These are phyloP conservation scores for Naumovozyma baii DNA, from an alignment of 805 yeast species.

Conservation along the genomic window DNA sequence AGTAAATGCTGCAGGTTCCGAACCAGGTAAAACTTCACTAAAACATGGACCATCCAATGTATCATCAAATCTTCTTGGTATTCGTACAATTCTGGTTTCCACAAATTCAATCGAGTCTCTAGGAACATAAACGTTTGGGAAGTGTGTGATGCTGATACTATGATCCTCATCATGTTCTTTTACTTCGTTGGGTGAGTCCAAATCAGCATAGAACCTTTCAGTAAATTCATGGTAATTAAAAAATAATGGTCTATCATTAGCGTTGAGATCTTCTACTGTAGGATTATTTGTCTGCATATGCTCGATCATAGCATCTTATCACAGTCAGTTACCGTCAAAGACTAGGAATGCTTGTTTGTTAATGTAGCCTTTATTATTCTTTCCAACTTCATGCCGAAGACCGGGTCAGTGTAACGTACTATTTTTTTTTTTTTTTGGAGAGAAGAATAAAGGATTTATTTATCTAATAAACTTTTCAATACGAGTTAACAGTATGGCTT, in stretches of 20 bases:
- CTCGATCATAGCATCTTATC: no score
- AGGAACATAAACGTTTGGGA: constrained; percentile 47
- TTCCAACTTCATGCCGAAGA: no score
- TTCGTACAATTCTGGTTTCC: constrained; percentile 50
- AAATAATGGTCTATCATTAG: constrained; percentile 28
- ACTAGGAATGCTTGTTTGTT: no score
- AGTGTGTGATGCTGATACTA: constrained; percentile 50
- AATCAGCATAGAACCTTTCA: constrained; percentile 27
- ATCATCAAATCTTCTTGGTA: constrained; percentile 44
- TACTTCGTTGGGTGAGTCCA: constrained; percentile 6
- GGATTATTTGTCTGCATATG: no score
- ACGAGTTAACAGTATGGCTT: no score
- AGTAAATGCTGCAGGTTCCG: constrained; percentile 51
- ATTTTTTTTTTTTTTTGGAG: no score
- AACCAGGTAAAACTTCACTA: constrained; percentile 46
- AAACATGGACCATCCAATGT: constrained; percentile 43
- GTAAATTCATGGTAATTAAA: constrained; percentile 64
- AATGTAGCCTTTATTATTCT: no score
- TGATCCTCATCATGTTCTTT: constrained; percentile 25
- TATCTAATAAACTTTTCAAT: no score
- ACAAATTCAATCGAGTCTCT: constrained; percentile 22
- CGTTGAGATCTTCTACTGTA: not conserved
- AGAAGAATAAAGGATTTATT: no score
- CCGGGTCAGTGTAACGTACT: no score
- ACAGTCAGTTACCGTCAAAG: no score